Evolutionary conservation across 179 eudicot genomes (phyloP).

Genomic region (Silene coronaria): DNA sequence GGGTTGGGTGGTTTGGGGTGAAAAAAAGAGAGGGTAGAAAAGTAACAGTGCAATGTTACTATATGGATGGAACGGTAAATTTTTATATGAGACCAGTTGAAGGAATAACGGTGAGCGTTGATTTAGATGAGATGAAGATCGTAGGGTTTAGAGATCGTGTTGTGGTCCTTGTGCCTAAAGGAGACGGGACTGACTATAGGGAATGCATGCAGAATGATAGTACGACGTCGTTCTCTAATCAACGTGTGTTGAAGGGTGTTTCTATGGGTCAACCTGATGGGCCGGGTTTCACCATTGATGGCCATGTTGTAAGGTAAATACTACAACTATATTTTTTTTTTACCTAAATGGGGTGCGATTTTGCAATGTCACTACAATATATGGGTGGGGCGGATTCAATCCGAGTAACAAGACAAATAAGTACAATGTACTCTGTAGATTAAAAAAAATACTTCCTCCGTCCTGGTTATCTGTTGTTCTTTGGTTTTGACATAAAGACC

Average conservation of each 20-base stretch:
- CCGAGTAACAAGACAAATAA: no score
- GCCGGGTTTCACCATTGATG: conserved; percentile 27
- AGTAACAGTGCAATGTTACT: conserved; percentile 35
- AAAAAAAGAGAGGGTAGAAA: conserved; percentile 22
- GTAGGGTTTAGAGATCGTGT: conserved; percentile 25
- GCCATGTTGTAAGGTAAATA: conserved; percentile 23
- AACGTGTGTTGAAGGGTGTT: background rate
- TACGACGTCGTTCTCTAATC: background rate
- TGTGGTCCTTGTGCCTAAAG: conserved; percentile 37
- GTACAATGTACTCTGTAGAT: no score
- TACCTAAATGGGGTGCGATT: no score
- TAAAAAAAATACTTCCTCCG: no score
- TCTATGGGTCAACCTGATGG: conserved; percentile 23
- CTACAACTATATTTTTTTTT: no score
- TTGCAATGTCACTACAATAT: no score
- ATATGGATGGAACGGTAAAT: conserved; percentile 37
- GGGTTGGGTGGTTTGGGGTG: conserved; percentile 44
- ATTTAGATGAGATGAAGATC: conserved; percentile 40
- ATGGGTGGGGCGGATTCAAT: no score
- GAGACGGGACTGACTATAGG: conserved; percentile 35
- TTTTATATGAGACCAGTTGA: conserved; percentile 50
- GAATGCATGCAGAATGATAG: background rate
- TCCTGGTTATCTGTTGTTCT: no score
- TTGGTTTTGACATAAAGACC: no score
- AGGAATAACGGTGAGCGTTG: conserved; percentile 31